Evolutionary conservation across 306 rosid species (phyloP).

Genomic region (Cyamopsis tetragonoloba): DNA sequence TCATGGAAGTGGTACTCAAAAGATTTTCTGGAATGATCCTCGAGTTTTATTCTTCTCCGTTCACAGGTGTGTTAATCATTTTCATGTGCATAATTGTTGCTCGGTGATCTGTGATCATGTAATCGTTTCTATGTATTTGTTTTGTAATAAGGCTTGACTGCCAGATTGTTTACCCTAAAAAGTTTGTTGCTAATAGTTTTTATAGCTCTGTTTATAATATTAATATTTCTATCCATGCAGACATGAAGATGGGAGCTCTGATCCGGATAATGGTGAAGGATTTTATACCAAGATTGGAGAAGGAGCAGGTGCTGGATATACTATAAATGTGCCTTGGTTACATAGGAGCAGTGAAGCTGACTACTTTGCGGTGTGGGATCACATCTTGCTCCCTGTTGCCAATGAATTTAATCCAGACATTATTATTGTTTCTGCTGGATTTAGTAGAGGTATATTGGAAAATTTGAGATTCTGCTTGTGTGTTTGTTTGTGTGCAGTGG

Average conservation of each 20-base stretch:
- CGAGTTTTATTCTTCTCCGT: conserved; percentile 93
- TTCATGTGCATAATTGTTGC: conserved; percentile 4
- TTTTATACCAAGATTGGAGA: conserved; percentile 73
- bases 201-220: conserved; percentile 8
- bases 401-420: conserved; percentile 81
- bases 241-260: conserved; percentile 81
- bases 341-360: conserved; percentile 90
- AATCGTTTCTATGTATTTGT: not conserved
- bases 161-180: not conserved
- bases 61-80: conserved; percentile 60
- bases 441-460: conserved; percentile 73
- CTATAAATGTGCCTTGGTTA: conserved; percentile 96
- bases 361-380: conserved; percentile 93
- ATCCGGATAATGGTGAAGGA: conserved; percentile 74
- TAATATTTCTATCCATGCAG: conserved; percentile 41
- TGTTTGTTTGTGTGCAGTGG: not conserved
- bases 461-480: not conserved
- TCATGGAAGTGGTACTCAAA: too few relatives aligned
- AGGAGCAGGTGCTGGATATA: conserved; percentile 88
- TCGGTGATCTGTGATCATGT: too few relatives aligned
- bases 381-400: conserved; percentile 84
- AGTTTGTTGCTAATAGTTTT: not conserved
- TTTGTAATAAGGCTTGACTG: not conserved
- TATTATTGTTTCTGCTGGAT: conserved; percentile 86
- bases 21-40: too few relatives aligned